Percentiles rank a stretch among this genome's conserved stretches.
Conservation (phyloP, 78 protist species). For the Dictyostelium citrinum region DNA sequence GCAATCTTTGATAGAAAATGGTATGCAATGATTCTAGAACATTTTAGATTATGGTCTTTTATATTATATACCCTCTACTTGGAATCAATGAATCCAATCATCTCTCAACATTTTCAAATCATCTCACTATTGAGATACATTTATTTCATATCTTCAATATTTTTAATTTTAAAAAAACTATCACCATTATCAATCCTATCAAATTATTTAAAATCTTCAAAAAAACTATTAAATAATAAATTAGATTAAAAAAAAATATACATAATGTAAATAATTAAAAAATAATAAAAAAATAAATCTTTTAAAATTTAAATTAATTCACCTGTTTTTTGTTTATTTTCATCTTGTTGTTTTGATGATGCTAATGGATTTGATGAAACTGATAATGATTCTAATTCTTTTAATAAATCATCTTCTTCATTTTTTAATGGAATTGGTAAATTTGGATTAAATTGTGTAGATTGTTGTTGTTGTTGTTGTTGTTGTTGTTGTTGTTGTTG, state of each 20-base stretch:
- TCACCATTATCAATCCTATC: not conserved
- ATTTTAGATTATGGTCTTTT: not conserved
- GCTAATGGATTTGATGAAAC: not conserved
- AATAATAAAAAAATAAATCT: not conserved
- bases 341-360: not conserved
- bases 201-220: not conserved
- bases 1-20: conserved; percentile 43
- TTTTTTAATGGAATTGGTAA: not conserved
- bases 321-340: not conserved
- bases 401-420: conserved; percentile 49
- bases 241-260: not conserved
- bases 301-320: not conserved
- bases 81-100: not conserved
- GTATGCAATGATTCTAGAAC: conserved; percentile 5
- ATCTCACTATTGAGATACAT: not conserved
- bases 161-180: not conserved
- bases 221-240: conserved; percentile 12
- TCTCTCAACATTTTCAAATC: not conserved
- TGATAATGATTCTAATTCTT: conserved; percentile 24
- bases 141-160: not conserved
- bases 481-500: conserved; percentile 7
- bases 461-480: not conserved
- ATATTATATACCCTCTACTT: not conserved
- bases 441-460: not conserved
- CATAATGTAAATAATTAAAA: not conserved